Conservation (phyloP, 2,329 filamentous ascomycete genomes). For the Raffaelea ambrosiae region DNA sequence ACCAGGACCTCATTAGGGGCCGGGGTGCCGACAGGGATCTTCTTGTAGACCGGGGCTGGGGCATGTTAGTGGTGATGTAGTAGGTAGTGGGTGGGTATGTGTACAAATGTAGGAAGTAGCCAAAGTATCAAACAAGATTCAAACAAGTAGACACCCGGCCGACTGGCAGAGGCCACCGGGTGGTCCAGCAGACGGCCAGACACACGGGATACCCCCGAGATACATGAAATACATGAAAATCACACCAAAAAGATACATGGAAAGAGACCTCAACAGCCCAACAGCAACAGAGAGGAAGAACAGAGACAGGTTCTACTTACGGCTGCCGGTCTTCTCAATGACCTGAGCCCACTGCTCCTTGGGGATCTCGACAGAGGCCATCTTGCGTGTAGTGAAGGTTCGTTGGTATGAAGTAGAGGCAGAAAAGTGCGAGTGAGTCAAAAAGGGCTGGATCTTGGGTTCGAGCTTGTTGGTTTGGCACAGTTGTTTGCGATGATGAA, state of each 20-base stretch:
- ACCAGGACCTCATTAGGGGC: slow-evolving; percentile 18
- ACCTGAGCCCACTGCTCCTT: slow-evolving; percentile 88
- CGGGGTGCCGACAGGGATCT: slow-evolving; percentile 71
- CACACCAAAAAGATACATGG: no score
- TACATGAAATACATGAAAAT: no score
- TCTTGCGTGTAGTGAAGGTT: slow-evolving; percentile 15
- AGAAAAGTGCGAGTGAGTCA: background rate
- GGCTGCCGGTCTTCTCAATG: slow-evolving; percentile 69
- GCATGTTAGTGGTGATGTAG: slow-evolving; percentile 2
- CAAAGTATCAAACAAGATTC: background rate
- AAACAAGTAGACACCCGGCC: no score
- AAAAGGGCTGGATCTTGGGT: background rate
- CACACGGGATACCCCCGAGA: no score
- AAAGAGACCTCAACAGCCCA: no score
- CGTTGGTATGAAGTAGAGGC: background rate
- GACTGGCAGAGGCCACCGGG: no score
- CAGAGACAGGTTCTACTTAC: no score
- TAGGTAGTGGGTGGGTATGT: background rate
- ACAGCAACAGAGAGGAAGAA: no score
- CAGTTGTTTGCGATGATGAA: background rate
- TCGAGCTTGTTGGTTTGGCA: background rate
- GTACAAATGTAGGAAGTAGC: background rate
- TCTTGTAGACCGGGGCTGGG: slow-evolving; percentile 50
- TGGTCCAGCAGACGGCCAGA: no score
- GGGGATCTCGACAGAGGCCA: slow-evolving; percentile 52